phyloP scores from a whole-genome alignment of 2,329 filamentous ascomycete genomes.

The Blastomyces parvus region DNA sequence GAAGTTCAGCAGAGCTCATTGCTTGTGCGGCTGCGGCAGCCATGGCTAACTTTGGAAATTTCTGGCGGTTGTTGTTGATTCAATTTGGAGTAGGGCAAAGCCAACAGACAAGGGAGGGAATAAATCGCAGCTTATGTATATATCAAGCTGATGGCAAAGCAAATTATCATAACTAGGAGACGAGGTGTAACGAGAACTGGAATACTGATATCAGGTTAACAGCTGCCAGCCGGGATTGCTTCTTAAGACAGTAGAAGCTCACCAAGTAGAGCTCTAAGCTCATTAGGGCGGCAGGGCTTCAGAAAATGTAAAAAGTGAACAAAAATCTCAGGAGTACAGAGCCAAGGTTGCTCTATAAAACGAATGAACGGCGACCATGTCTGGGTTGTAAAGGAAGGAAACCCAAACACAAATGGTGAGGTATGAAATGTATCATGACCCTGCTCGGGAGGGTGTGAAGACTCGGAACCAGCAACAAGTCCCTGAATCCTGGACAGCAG shows the following conservation, averaged over 20 bases:
- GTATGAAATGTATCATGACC: conserved; percentile 1
- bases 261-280: background rate
- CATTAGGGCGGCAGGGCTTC: background rate
- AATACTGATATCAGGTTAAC: background rate
- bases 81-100: background rate
- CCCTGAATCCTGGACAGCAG: background rate
- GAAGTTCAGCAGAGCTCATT: background rate
- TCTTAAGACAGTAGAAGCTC: background rate
- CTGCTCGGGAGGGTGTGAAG: conserved; percentile 1
- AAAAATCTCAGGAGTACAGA: background rate
- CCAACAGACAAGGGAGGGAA: background rate
- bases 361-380: conserved; percentile 2
- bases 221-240: background rate
- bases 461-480: background rate
- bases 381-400: conserved; percentile 5
- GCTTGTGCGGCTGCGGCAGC: background rate
- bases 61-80: background rate
- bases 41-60: background rate
- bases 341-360: conserved; percentile 3
- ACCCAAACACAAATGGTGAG: conserved; percentile 5
- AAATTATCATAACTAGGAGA: background rate
- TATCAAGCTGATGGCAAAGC: background rate
- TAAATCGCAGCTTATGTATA: background rate
- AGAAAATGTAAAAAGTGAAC: background rate
- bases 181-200: background rate